phyloP scores from a whole-genome alignment of 2,329 filamentous ascomycete genomes.

The Aspergillus sp. region DNA sequence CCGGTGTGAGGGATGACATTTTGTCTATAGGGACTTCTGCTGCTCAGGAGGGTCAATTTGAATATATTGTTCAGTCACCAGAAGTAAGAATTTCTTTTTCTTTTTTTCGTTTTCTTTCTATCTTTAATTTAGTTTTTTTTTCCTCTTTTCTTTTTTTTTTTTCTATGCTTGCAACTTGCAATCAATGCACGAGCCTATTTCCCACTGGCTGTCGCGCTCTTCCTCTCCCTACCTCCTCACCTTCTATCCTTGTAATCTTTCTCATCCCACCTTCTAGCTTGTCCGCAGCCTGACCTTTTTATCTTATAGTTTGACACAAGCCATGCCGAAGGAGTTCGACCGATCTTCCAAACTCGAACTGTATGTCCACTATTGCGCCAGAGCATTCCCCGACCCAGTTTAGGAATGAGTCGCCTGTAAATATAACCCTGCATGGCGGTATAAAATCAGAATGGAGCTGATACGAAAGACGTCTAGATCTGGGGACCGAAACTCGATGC shows the following conservation, averaged over 20 bases:
- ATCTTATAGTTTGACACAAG: constrained; percentile 6
- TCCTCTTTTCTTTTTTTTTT: not conserved
- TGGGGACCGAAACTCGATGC: constrained; percentile 7
- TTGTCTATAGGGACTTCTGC: constrained; percentile 6
- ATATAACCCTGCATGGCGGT: constrained; percentile 8
- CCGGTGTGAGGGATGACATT: constrained; percentile 16
- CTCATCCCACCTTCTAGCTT: not conserved
- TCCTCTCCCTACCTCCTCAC: not conserved
- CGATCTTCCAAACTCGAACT: constrained; percentile 5
- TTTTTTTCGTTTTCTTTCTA: not conserved
- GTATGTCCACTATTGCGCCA: constrained; percentile 15
- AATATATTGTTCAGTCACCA: constrained; percentile 1
- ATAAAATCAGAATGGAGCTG: constrained; percentile 3
- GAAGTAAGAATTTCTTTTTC: constrained; percentile 3
- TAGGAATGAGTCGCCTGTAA: constrained; percentile 20
- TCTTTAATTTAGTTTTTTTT: constrained; percentile 1
- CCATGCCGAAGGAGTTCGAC: constrained; percentile 14
- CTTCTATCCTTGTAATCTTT: no score
- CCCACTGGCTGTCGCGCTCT: no score
- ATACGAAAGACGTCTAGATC: constrained; percentile 9
- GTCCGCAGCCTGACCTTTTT: not conserved
- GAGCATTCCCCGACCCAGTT: constrained; percentile 10
- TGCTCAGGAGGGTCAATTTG: not conserved
- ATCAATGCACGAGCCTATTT: no score
- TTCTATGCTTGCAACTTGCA: not conserved